Percentiles rank a stretch among this genome's conserved stretches.
Conservation (phyloP, 352 stramenopile genomes). For the Pythium periplocum region DNA sequence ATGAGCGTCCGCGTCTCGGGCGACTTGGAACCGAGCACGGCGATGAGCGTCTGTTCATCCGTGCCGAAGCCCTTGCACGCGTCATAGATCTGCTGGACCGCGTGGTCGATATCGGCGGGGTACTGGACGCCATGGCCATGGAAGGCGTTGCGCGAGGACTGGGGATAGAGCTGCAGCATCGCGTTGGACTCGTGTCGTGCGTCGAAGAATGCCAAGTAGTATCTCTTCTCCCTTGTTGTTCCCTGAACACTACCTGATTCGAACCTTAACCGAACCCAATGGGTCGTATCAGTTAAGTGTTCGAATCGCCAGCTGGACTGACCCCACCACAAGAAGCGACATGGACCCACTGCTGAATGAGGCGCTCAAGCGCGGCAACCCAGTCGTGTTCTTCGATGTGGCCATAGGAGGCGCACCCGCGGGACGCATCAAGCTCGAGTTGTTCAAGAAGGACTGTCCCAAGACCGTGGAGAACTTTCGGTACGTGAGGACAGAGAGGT, state of each 20-base stretch:
- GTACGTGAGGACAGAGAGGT: slow-evolving; percentile 14
- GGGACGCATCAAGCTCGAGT: slow-evolving; percentile 92
- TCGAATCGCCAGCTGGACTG: background rate
- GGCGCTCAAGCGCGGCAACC: slow-evolving; percentile 90
- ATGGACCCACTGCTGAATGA: slow-evolving; percentile 89
- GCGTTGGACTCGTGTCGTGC: no score
- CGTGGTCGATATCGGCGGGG: slow-evolving; percentile 49
- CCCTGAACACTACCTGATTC: no score
- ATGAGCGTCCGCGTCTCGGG: slow-evolving; percentile 67
- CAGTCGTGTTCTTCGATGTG: slow-evolving; percentile 96
- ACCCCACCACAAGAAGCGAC: slow-evolving; percentile 5
- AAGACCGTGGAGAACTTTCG: slow-evolving; percentile 97
- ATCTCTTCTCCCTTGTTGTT: no score
- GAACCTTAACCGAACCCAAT: no score
- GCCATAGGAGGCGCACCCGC: slow-evolving; percentile 81
- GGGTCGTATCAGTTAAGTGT: no score
- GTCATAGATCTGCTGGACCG: slow-evolving; percentile 59
- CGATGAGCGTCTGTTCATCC: slow-evolving; percentile 69
- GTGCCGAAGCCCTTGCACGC: slow-evolving; percentile 68
- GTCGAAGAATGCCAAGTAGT: no score
- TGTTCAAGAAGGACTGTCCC: slow-evolving; percentile 95
- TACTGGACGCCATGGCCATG: slow-evolving; percentile 38
- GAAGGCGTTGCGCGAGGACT: slow-evolving; percentile 49
- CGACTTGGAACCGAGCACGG: slow-evolving; percentile 63
- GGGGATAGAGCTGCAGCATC: slow-evolving; percentile 60